Percentiles rank a stretch among this genome's conserved stretches.
Evolutionary conservation across 1,284 basidiomycete genomes (phyloP).

Genomic region (Cutaneotrichosporon cutaneum): DNA sequence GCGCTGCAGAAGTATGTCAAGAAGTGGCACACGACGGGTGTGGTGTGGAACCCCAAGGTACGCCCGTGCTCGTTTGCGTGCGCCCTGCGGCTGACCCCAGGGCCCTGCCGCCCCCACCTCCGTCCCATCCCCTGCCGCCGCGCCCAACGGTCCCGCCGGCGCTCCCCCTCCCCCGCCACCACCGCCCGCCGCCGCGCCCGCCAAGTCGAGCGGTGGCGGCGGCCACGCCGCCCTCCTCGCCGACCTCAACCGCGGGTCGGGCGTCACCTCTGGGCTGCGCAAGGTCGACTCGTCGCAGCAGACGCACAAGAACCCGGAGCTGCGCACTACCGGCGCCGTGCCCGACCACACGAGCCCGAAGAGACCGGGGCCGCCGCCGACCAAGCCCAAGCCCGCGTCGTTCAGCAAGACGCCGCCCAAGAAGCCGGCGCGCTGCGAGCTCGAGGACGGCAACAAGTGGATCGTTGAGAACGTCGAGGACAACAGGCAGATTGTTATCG

Average conservation of each 20-base stretch:
- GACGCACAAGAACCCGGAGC: conserved; percentile 96
- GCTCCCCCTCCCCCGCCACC: conserved; percentile 25
- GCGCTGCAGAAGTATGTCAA: conserved; percentile 78
- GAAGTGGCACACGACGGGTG: conserved; percentile 82
- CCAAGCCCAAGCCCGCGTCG: conserved; percentile 69
- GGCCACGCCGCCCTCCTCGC: conserved; percentile 88
- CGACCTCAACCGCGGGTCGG: conserved; percentile 83
- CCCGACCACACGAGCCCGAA: conserved; percentile 54
- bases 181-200: conserved; percentile 59
- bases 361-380: conserved; percentile 41
- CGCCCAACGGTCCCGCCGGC: not conserved
- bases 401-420: conserved; percentile 63
- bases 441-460: conserved; percentile 91
- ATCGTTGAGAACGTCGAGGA: conserved; percentile 92
- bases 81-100: conserved; percentile 8
- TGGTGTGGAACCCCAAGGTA: conserved; percentile 83
- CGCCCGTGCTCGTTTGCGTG: not conserved
- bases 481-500: conserved; percentile 70
- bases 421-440: conserved; percentile 85
- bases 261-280: conserved; percentile 83
- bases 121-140: conserved; percentile 5
- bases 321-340: conserved; percentile 68
- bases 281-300: conserved; percentile 95
- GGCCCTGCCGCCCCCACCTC: conserved; percentile 17
- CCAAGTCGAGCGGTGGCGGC: conserved; percentile 56